Evolutionary conservation across 352 stramenopile species (phyloP), one percentile per base, ranked within the genome.

Genomic region (Plasmopara muralis): DNA sequence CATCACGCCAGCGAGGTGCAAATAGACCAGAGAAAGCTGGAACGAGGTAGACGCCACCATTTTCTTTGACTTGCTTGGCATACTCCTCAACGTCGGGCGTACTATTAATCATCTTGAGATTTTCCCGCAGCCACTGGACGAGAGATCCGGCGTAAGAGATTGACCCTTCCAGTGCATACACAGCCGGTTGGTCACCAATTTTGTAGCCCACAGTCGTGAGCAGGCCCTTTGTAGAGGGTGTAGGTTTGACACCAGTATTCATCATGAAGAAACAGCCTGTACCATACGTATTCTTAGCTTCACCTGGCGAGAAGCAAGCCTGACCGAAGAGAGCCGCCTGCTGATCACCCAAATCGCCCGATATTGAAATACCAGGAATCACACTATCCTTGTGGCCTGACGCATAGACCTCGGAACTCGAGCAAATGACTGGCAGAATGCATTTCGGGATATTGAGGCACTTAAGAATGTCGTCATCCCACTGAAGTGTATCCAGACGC

Each of bases 251-350:
- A 41, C 96, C 96, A 12, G 96, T 99, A 78, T 99, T 99, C 91
- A 98, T 98, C 79, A 99, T 95, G 53, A 99, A 89, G 70, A 99
- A 99, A 57, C 96, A 96, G 37, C 96, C 97, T 38, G 97, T 99
- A 35, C 97, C 97, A 75, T 99, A 99, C 31, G 97, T 99, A 72
- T 97, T 98, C 72, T 99, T 99, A 42, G 94, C 95, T 60, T 98
- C 80, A 29, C 96, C 96, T 0, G 77, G 68, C 33, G 77, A 70
- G 72, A 98, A 99, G 59, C 95, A 98, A 41, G 86, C 90, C 75
- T 99, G 96, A 41, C 96, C 96, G 56, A 99, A 98, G 28, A 99
- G 67, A 29, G 97, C 96, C 2, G 95, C 94, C 59, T 99, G 90
- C 68, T 98, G 96, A 76, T 98, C 95, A 10, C 96, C 97, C 6